These are phyloP conservation scores for Trichoderma atroviride DNA, from an alignment of 2,329 filamentous ascomycete species.

Conservation along the genomic window DNA sequence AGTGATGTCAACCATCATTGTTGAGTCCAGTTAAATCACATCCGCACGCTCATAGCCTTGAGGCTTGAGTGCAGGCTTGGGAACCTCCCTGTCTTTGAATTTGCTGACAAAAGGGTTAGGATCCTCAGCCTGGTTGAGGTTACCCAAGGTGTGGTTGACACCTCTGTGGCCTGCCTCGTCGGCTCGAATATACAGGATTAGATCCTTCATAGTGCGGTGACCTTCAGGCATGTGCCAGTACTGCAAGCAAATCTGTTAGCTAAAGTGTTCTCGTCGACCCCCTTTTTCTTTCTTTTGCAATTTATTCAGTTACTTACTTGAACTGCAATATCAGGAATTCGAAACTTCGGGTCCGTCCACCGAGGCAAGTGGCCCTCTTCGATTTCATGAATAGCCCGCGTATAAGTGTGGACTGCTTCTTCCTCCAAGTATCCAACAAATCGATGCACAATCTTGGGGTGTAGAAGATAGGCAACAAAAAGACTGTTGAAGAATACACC, in stretches of 20 bases:
- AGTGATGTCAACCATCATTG: no score
- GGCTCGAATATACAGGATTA: constrained; percentile 86
- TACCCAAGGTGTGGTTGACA: constrained; percentile 93
- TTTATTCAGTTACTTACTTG: constrained; percentile 42
- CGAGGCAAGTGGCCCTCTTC: constrained; percentile 80
- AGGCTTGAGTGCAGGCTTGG: constrained; percentile 66
- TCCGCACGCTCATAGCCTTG: constrained; percentile 84
- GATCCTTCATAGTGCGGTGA: constrained; percentile 77
- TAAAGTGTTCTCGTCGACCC: not conserved
- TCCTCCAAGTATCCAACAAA: constrained; percentile 98
- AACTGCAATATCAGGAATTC: constrained; percentile 85
- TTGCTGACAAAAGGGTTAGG: constrained; percentile 89
- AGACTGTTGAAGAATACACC: constrained; percentile 96
- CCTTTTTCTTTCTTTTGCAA: not conserved
- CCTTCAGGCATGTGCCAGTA: constrained; percentile 96
- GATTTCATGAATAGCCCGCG: constrained; percentile 82
- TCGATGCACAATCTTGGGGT: constrained; percentile 84
- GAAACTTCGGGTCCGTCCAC: constrained; percentile 71
- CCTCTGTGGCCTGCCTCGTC: constrained; percentile 89
- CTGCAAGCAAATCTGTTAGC: constrained; percentile 29
- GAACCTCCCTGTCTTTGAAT: constrained; percentile 71
- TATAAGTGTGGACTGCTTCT: constrained; percentile 95
- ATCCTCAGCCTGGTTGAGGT: constrained; percentile 81
- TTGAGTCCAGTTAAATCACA: constrained; percentile 57
- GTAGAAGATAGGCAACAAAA: constrained; percentile 85